phyloP scores from a whole-genome alignment of 2,329 filamentous ascomycete genomes.

The Xylariaceae sp. region DNA sequence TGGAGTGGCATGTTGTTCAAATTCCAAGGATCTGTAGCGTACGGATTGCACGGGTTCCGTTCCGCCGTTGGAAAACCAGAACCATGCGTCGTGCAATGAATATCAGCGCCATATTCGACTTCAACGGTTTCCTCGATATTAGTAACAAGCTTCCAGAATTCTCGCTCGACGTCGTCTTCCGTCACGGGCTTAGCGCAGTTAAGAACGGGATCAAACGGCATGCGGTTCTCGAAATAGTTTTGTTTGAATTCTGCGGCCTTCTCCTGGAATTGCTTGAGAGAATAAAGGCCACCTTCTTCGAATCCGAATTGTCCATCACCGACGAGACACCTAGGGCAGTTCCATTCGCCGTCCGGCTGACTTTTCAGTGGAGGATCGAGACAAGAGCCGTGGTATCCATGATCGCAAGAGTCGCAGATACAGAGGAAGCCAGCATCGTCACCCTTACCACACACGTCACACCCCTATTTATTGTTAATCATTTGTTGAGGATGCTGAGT shows the following conservation, averaged over 20 bases:
- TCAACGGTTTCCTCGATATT: conserved; percentile 94
- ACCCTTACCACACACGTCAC: conserved; percentile 77
- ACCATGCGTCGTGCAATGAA: conserved; percentile 95
- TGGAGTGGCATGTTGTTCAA: conserved; percentile 88
- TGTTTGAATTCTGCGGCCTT: conserved; percentile 95
- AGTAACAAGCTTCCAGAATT: conserved; percentile 94
- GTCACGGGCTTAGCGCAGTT: conserved; percentile 77
- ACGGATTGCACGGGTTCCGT: conserved; percentile 78
- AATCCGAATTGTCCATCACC: conserved; percentile 97
- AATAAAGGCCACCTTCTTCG: conserved; percentile 93
- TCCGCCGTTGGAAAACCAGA: conserved; percentile 96
- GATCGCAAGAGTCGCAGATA: conserved; percentile 86
- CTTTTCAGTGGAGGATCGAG: conserved; percentile 78
- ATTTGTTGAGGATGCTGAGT: conserved; percentile 1
- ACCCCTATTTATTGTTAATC: conserved; percentile 51
- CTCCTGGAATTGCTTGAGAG: conserved; percentile 90
- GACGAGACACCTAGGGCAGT: conserved; percentile 90
- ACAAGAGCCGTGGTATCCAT: conserved; percentile 79
- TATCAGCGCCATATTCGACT: conserved; percentile 96
- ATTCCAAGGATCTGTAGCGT: conserved; percentile 92
- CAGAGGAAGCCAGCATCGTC: conserved; percentile 68
- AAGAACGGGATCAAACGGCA: conserved; percentile 78
- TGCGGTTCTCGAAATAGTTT: conserved; percentile 83
- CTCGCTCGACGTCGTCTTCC: conserved; percentile 91
- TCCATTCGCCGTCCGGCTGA: conserved; percentile 84